phyloP scores from a whole-genome alignment of 2,329 filamentous ascomycete species.

The Nemania sp. region DNA sequence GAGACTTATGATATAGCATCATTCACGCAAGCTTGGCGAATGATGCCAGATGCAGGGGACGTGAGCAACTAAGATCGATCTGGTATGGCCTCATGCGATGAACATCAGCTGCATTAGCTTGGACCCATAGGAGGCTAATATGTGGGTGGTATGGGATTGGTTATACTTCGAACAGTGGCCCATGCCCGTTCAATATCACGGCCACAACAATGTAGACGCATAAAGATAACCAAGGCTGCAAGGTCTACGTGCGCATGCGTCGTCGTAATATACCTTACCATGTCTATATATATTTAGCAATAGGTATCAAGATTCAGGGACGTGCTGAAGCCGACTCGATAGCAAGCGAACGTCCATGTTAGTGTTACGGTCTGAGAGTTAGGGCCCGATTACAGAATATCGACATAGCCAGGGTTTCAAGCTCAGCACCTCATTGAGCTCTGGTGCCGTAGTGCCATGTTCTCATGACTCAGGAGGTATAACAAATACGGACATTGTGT shows the following conservation, averaged over 20 bases:
- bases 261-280: not conserved
- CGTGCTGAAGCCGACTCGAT: not conserved
- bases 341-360: not conserved
- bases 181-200: too few relatives aligned
- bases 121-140: not conserved
- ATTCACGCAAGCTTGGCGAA: not conserved
- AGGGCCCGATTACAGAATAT: too few relatives aligned
- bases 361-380: too few relatives aligned
- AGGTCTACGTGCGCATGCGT: not conserved
- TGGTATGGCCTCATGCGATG: slow-evolving; percentile 6
- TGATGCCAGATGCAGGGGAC: slow-evolving; percentile 10
- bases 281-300: too few relatives aligned
- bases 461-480: too few relatives aligned
- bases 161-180: too few relatives aligned
- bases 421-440: too few relatives aligned
- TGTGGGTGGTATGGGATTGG: not conserved
- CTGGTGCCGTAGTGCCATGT: too few relatives aligned
- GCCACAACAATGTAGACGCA: not conserved
- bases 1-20: too few relatives aligned
- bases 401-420: too few relatives aligned
- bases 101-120: slow-evolving; percentile 15
- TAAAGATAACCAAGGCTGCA: not conserved
- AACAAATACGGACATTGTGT: too few relatives aligned
- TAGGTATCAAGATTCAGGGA: too few relatives aligned
- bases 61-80: slow-evolving; percentile 8